phyloP scores from a whole-genome alignment of 352 stramenopile genomes.

The Pilasporangium apinafurcum region DNA sequence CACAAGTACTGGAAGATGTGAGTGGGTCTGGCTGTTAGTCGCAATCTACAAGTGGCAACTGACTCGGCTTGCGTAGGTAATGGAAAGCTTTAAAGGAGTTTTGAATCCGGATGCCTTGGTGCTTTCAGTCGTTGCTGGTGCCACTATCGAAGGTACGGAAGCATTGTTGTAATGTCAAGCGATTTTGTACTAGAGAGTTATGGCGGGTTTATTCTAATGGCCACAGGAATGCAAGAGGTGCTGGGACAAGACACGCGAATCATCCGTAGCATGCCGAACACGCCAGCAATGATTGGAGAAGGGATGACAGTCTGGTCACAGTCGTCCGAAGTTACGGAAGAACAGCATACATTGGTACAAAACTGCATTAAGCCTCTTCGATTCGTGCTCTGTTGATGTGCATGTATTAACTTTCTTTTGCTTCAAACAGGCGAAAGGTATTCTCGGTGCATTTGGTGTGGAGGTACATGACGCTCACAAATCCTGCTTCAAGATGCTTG shows the following conservation, averaged over 20 bases:
- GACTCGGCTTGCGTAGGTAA: slow-evolving; percentile 20
- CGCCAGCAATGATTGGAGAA: slow-evolving; percentile 91
- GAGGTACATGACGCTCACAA: no score
- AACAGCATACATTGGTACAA: slow-evolving; percentile 54
- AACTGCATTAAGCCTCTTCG: background rate
- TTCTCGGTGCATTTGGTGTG: slow-evolving; percentile 89
- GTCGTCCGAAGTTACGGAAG: slow-evolving; percentile 64
- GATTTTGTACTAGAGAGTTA: no score
- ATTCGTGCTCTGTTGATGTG: background rate
- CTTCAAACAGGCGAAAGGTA: slow-evolving; percentile 56
- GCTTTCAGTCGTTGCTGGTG: slow-evolving; percentile 81
- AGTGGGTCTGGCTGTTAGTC: background rate
- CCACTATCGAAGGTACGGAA: slow-evolving; percentile 52
- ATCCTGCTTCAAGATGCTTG: no score
- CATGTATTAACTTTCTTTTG: background rate
- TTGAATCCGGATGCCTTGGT: slow-evolving; percentile 60
- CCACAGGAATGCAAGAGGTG: slow-evolving; percentile 37
- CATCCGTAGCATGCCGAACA: slow-evolving; percentile 96
- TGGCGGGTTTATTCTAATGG: background rate
- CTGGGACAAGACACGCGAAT: slow-evolving; percentile 66
- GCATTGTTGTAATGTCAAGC: background rate
- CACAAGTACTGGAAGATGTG: slow-evolving; percentile 89
- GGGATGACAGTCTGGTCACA: slow-evolving; percentile 94
- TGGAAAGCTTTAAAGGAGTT: slow-evolving; percentile 49
- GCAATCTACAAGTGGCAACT: background rate